These are phyloP conservation scores for Populus hybrid DNA, from an alignment of 441 rosid genomes.

Conservation along the genomic window DNA sequence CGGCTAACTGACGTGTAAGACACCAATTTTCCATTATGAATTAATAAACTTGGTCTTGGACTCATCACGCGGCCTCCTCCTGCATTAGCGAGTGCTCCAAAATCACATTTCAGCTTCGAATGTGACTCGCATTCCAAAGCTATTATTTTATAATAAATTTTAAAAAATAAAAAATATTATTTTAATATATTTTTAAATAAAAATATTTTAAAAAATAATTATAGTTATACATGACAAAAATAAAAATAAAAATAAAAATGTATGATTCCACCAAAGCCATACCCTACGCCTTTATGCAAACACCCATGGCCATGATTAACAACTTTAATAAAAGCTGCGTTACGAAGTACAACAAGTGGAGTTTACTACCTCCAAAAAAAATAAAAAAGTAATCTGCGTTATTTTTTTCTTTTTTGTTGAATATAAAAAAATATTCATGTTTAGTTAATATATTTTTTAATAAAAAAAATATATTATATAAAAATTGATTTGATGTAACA, in stretches of 20 bases:
- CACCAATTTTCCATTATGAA: background rate
- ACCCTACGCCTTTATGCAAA: background rate
- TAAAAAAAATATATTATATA: no score
- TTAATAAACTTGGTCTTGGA: background rate
- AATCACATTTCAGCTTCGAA: background rate
- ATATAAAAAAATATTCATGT: no score
- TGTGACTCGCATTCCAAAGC: background rate
- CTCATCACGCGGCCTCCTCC: constrained; percentile 9
- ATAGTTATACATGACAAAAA: no score
- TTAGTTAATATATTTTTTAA: no score
- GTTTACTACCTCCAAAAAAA: background rate
- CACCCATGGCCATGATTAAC: background rate
- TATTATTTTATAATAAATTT: background rate
- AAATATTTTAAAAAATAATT: no score
- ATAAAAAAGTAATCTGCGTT: no score
- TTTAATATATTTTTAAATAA: no score
- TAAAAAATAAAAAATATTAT: no score
- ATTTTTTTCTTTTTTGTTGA: no score
- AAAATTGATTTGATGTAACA: no score
- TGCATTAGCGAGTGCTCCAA: background rate
- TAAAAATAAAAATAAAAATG: background rate
- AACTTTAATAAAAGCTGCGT: background rate
- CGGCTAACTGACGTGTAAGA: constrained; percentile 29
- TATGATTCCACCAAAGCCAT: background rate
- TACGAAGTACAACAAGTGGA: background rate